These are phyloP conservation scores for Dendrobium officinale DNA, from an alignment of 106 monocot species.

Conservation along the genomic window DNA sequence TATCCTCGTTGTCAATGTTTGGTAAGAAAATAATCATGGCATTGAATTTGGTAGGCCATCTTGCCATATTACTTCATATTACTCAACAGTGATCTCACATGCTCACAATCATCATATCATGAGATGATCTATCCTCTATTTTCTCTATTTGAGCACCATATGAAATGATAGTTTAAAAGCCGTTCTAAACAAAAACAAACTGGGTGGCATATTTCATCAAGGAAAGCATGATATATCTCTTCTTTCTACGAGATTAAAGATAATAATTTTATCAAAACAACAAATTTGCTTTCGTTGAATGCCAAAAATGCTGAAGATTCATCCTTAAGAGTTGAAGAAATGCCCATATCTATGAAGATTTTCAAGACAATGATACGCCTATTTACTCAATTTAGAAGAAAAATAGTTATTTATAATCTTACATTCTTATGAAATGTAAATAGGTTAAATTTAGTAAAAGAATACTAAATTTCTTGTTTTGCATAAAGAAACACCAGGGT, in stretches of 20 bases:
- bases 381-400: too few species aligned
- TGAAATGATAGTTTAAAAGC: neutral
- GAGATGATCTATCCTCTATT: too few species aligned
- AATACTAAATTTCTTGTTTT: neutral
- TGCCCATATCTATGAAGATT: neutral
- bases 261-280: neutral
- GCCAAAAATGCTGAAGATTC: neutral
- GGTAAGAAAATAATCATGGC: neutral
- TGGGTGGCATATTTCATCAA: neutral
- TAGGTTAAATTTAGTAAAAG: neutral
- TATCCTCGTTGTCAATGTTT: too few species aligned
- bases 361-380: neutral
- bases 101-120: neutral
- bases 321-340: neutral
- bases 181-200: neutral
- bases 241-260: neutral
- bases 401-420: too few species aligned
- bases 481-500: neutral
- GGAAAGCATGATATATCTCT: neutral
- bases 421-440: neutral
- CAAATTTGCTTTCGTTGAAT: neutral
- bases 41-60: neutral
- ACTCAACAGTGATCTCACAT: neutral
- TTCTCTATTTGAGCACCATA: neutral
- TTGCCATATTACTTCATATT: neutral